Evolutionary conservation across 495 filamentous ascomycete species (phyloP), one percentile per base, ranked within the genome.

Genomic region (Hypoxylon intermedium): DNA sequence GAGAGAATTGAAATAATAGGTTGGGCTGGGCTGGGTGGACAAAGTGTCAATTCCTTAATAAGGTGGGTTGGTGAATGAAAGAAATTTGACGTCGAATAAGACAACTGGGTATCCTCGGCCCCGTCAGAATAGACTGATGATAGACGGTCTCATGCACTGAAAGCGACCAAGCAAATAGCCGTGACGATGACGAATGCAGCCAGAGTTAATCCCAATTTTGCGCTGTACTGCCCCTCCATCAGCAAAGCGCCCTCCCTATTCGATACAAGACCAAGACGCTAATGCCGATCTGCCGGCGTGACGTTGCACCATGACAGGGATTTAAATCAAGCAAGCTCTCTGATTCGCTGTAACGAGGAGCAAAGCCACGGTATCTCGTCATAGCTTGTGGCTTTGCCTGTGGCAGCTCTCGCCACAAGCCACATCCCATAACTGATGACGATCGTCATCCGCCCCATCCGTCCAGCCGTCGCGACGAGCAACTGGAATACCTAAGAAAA

Each of bases 381-480:
- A 65, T 65, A 19, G 38, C 12, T 19, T 21, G 51, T 65, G 55
- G 55, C 61, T 34, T 28, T 12, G 23, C 16, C 31, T 51, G 19
- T 41, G 43, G 60, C n/a, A 48, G 12, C 36, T 46, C 43, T 37
- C 3, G 9, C 23, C 24, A 16, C 21, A 24, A 58, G 54, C 50
- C 61, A 58, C 54, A 65, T 24, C 38, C 7, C 21, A 18, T 30
- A 51, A 43, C 21, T 56, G 44, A 60, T 60, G 55, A 56, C 38
- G 55, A 60, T 65, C 61, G 51, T 65, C 61, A 60, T 65, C 61
- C 61, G 61, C 33, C 33, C 37, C 44, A 59, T 65, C 61, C 61
- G 61, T 58, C 36, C 33, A 36, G n/a, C 6, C 13, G 36, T 38
- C 36, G 50, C 37, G 44, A 47, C 12, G 43, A 42, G 34, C 13